Evolutionary conservation across 2,329 filamentous ascomycete species (phyloP).

Genomic region (Pyrenochaeta sp.): DNA sequence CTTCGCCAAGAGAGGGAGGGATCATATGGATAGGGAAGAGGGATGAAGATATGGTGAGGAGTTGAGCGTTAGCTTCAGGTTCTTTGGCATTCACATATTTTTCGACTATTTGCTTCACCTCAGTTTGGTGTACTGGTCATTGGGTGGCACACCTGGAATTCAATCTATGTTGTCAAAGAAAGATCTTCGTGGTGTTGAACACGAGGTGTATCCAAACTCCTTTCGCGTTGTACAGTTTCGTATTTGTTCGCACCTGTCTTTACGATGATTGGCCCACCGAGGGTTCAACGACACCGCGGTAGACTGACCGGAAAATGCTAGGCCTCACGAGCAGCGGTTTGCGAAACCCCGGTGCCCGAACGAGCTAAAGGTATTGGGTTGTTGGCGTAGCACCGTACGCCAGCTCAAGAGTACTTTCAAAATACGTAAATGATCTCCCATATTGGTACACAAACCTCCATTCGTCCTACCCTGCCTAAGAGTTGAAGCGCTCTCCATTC

Average conservation of each 20-base stretch:
- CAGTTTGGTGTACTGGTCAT: too few relatives aligned
- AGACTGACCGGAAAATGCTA: not conserved
- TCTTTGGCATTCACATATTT: too few relatives aligned
- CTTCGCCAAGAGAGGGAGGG: conserved; percentile 59
- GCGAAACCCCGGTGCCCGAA: not conserved
- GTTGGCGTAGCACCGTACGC: not conserved
- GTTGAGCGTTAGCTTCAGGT: not conserved
- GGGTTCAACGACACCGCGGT: not conserved
- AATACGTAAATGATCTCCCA: not conserved
- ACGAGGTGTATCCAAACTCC: too few relatives aligned
- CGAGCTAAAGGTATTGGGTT: not conserved
- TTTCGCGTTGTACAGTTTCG: too few relatives aligned
- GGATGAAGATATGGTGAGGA: conserved; percentile 55
- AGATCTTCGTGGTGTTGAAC: too few relatives aligned
- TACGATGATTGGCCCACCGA: not conserved
- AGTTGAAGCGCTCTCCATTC: not conserved
- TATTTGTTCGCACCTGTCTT: too few relatives aligned
- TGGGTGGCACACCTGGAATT: too few relatives aligned
- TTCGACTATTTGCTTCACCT: too few relatives aligned
- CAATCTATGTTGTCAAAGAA: too few relatives aligned
- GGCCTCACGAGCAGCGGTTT: too few relatives aligned
- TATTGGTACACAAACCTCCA: too few relatives aligned
- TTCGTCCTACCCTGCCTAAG: not conserved
- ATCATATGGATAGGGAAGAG: conserved; percentile 80
- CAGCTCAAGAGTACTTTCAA: not conserved